These are phyloP conservation scores for Tetragonia tetragonoides DNA, from an alignment of 148 eudicot genomes.

Conservation along the genomic window DNA sequence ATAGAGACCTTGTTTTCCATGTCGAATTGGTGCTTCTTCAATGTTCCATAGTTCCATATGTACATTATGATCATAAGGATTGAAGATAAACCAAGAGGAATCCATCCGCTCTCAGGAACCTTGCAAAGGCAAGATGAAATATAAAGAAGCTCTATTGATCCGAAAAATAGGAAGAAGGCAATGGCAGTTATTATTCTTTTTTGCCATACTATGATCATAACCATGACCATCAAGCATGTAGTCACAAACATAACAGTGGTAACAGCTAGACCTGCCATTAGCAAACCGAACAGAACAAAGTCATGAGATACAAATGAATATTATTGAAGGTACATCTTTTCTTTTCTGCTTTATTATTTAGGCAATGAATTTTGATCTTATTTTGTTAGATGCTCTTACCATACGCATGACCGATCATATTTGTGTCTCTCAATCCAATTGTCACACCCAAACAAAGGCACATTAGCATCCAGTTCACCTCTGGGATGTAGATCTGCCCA, in stretches of 20 bases:
- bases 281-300: not conserved
- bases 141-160: slow-evolving; percentile 58
- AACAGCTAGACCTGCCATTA: slow-evolving; percentile 51
- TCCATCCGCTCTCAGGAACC: slow-evolving; percentile 67
- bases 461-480: slow-evolving; percentile 66
- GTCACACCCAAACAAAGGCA: slow-evolving; percentile 67
- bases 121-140: slow-evolving; percentile 59
- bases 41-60: slow-evolving; percentile 63
- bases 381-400: slow-evolving; percentile 28
- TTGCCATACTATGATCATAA: slow-evolving; percentile 62
- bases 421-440: slow-evolving; percentile 57
- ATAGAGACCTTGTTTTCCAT: slow-evolving; percentile 63
- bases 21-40: slow-evolving; percentile 57
- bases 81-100: slow-evolving; percentile 50
- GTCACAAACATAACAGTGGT: slow-evolving; percentile 63
- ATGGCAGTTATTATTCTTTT: slow-evolving; percentile 30
- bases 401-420: slow-evolving; percentile 65
- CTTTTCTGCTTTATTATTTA: not conserved
- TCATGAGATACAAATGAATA: not conserved
- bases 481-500: slow-evolving; percentile 71
- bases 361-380: too few relatives aligned
- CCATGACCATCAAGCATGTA: slow-evolving; percentile 62
- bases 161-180: slow-evolving; percentile 46
- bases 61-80: slow-evolving; percentile 51
- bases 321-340: not conserved